Evolutionary conservation across 1,284 basidiomycete genomes (phyloP), one percentile per base, ranked within the genome.

Genomic region (Ceratobasidium theobromae): DNA sequence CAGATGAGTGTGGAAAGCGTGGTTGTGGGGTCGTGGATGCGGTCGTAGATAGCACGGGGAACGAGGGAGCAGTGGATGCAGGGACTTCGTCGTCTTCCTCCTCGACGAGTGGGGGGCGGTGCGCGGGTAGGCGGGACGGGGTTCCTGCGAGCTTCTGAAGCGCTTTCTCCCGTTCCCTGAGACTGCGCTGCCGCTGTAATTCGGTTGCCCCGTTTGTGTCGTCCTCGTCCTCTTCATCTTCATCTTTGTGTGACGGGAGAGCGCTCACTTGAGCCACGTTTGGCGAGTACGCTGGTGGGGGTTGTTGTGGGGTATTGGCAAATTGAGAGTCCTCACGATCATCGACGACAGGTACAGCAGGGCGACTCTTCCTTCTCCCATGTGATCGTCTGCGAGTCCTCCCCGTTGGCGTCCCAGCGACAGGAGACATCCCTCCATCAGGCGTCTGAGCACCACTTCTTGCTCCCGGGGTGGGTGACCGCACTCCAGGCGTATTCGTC

Each of bases 51-150:
- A 68, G 14, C 46, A 53, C 33, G 67, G 69, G 23, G 54, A 55
- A 18, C 82, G 80, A n/a, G 80, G 84, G 81, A 12, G 85, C 79
- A 1, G 84, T 84, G 4, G 85, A 82, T 21, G 57, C 46, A 35
- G 64, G 46, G 11, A 33, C 57, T 79, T 68, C 86, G 80, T 68
- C 85, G 79, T 69, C 82, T 79, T 52, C 82, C 81, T 71, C 82
- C 86, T 40, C 81, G 76, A 30, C 80, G 72, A 68, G 65, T 75
- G 71, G 71, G 77, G 72, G 77, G 79, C 32, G 81, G 77, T 12
- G 78, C 77, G 38, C 8, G 4, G 35, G 25, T 1, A 41, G 14
- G 2, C 48, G 58, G 4, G 58, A 62, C 12, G 48, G 35, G 3
- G 58, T n/a, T 11, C 58, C 58, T n/a, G 58, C 58, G 12, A 62